A percentile compares a stretch with the other conserved stretches of the same genome.
Conservation (phyloP, 1,139 yeast species). For the Scheffersomyces stambukii region DNA sequence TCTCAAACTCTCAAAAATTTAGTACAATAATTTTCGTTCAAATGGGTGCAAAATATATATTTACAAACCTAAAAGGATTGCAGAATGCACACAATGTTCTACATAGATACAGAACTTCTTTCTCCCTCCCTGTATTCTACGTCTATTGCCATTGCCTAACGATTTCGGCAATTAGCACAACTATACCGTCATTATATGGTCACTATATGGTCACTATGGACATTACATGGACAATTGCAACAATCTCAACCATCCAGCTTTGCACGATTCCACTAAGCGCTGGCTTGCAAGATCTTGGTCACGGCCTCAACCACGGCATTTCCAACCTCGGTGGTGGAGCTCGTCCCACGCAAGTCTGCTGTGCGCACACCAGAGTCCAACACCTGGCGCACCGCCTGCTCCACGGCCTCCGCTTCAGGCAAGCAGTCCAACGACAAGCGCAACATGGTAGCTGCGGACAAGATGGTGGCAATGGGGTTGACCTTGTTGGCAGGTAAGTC, state of each 20-base stretch:
- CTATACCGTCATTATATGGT: too few species aligned
- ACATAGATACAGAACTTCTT: neutral
- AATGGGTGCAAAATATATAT: too few species aligned
- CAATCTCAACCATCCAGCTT: neutral
- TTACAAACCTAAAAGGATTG: too few species aligned
- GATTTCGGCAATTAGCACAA: too few species aligned
- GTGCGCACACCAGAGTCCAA: constrained; percentile 84
- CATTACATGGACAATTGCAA: too few species aligned
- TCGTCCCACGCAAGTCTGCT: constrained; percentile 81
- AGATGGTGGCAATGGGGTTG: constrained; percentile 90
- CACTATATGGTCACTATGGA: too few species aligned
- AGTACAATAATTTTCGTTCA: too few species aligned
- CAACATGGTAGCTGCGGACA: constrained; percentile 97
- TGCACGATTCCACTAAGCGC: constrained; percentile 3
- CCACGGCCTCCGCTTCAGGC: constrained; percentile 85
- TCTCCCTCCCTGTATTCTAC: neutral
- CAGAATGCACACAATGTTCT: too few species aligned
- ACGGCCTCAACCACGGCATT: constrained; percentile 83
- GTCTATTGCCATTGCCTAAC: too few species aligned
- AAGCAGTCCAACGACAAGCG: constrained; percentile 78
- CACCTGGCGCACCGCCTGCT: constrained; percentile 80
- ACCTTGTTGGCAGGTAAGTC: constrained; percentile 85
- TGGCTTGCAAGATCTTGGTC: constrained; percentile 44
- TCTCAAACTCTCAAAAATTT: too few species aligned
- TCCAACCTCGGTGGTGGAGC: constrained; percentile 84